These are phyloP conservation scores for Trichoderma gamsii DNA, from an alignment of 495 filamentous ascomycete genomes.

Conservation along the genomic window DNA sequence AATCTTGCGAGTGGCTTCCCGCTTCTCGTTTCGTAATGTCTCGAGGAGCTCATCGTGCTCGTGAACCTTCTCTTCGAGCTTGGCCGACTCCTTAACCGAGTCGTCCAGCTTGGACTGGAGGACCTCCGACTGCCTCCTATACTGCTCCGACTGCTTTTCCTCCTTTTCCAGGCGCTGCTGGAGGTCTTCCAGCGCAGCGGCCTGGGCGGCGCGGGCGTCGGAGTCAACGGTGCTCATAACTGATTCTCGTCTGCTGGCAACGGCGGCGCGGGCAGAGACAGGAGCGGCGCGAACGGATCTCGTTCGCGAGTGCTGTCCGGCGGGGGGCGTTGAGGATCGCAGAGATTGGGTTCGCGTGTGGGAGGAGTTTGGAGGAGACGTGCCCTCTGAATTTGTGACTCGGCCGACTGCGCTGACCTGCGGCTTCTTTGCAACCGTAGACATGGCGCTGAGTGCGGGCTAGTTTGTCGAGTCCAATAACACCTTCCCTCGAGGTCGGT, in stretches of 20 bases:
- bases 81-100: slow-evolving; percentile 70
- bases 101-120: slow-evolving; percentile 85
- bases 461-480: neutral
- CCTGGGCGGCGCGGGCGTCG: slow-evolving; percentile 58
- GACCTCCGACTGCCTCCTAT: slow-evolving; percentile 75
- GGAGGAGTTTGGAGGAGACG: slow-evolving; percentile 26
- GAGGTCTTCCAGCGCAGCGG: slow-evolving; percentile 77
- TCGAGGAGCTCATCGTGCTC: slow-evolving; percentile 78
- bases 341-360: slow-evolving; percentile 26
- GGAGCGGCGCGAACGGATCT: slow-evolving; percentile 52
- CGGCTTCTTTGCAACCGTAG: slow-evolving; percentile 39
- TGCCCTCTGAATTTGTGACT: slow-evolving; percentile 17
- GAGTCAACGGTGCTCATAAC: slow-evolving; percentile 54
- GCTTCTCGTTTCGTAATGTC: slow-evolving; percentile 68
- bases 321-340: slow-evolving; percentile 33
- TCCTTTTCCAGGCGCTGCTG: slow-evolving; percentile 74
- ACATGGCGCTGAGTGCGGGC: slow-evolving; percentile 26
- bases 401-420: slow-evolving; percentile 33
- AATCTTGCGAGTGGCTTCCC: slow-evolving; percentile 69
- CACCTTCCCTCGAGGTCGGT: slow-evolving; percentile 8
- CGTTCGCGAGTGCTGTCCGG: slow-evolving; percentile 35
- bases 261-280: slow-evolving; percentile 62
- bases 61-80: slow-evolving; percentile 77
- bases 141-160: slow-evolving; percentile 71
- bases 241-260: slow-evolving; percentile 56